Evolutionary conservation across 352 stramenopile genomes (phyloP).

Genomic region (Pythium brachiatum): DNA sequence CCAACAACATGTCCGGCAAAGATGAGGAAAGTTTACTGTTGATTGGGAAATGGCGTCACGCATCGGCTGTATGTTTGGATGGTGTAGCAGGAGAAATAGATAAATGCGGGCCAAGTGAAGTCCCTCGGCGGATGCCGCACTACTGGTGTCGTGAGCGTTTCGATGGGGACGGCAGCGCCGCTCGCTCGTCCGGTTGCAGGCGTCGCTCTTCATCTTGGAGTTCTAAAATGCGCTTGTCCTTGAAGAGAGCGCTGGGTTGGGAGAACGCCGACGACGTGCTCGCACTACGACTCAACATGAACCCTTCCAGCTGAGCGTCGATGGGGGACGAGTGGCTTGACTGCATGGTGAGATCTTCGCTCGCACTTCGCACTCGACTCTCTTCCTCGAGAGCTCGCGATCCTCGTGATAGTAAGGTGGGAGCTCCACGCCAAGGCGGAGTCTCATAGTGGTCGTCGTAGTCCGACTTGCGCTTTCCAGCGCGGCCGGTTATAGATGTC

Average conservation of each 20-base stretch:
- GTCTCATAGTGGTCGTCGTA: constrained; percentile 13
- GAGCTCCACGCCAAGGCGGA: background rate
- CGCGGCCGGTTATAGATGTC: background rate
- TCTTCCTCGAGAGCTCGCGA: background rate
- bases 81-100: background rate
- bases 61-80: background rate
- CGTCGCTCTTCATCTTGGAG: constrained; percentile 74
- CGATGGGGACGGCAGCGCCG: constrained; percentile 38
- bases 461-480: constrained; percentile 20
- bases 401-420: background rate
- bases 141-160: constrained; percentile 44
- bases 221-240: constrained; percentile 73
- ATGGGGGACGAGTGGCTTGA: constrained; percentile 14
- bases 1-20: too few species aligned
- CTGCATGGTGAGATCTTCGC: constrained; percentile 33
- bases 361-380: constrained; percentile 34
- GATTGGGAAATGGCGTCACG: background rate
- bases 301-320: constrained; percentile 18
- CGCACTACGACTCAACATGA: constrained; percentile 32
- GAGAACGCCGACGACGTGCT: constrained; percentile 35
- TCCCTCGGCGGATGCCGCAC: too few species aligned
- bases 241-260: constrained; percentile 38
- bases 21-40: too few species aligned
- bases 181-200: constrained; percentile 51
- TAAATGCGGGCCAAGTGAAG: background rate